A percentile compares a stretch with the other conserved stretches of the same genome.
These are phyloP conservation scores for Pichia eremophila DNA, from an alignment of 805 yeast genomes.

Conservation along the genomic window DNA sequence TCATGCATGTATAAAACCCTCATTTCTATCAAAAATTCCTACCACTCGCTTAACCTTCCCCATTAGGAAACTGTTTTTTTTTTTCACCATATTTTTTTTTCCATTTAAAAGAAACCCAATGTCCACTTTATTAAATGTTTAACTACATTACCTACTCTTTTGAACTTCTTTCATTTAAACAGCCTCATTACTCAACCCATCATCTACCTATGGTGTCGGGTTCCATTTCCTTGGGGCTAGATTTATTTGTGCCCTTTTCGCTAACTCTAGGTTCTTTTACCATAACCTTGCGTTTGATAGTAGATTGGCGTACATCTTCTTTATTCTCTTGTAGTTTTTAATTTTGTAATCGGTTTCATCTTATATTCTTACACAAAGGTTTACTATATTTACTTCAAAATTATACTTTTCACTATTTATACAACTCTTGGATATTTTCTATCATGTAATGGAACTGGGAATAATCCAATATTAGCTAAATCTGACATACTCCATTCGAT, in stretches of 20 bases:
- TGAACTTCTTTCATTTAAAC: not conserved
- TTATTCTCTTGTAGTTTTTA: not conserved
- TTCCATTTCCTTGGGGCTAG: not conserved
- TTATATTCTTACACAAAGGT: not conserved
- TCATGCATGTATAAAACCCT: not conserved
- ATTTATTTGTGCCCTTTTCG: conserved; percentile 24
- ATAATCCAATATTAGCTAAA: conserved; percentile 39
- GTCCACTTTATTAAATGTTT: too few relatives aligned
- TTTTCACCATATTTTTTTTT: too few relatives aligned
- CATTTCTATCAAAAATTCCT: not conserved
- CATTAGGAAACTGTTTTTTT: not conserved
- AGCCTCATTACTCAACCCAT: not conserved
- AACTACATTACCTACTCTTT: not conserved
- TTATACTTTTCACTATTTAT: not conserved
- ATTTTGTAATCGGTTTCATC: not conserved
- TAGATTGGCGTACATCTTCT: conserved; percentile 26
- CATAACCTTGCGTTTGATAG: conserved; percentile 32
- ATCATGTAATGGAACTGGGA: conserved; percentile 55
- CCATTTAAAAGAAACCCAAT: not conserved
- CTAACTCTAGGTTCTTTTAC: conserved; percentile 27
- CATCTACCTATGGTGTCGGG: conserved; percentile 1
- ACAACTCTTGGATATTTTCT: conserved; percentile 64
- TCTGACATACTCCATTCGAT: conserved; percentile 58
- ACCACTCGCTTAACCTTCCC: not conserved
- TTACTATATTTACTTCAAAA: not conserved